Evolutionary conservation across 768 basidiomycete genomes (phyloP).

Genomic region (Auriculariales sp.): DNA sequence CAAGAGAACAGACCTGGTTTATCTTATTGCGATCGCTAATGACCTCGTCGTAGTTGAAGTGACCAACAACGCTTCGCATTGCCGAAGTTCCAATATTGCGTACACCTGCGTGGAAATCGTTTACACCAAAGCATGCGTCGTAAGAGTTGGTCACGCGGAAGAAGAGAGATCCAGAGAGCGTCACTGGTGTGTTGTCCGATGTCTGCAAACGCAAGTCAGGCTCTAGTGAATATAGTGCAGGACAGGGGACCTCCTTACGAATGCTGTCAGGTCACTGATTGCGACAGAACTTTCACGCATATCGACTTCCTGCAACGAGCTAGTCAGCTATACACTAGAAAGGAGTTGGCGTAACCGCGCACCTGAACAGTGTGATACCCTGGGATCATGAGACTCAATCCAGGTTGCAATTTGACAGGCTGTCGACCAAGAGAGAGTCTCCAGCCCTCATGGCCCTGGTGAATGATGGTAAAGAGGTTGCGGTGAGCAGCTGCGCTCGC

Average conservation of each 20-base stretch:
- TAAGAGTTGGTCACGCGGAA: conserved; percentile 37
- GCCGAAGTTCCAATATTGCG: conserved; percentile 39
- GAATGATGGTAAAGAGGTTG: conserved; percentile 31
- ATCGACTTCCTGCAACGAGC: conserved; percentile 19
- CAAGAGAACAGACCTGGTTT: conserved; percentile 24
- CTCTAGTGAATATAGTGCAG: neutral
- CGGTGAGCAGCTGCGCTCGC: too few species aligned
- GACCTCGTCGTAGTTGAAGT: conserved; percentile 22
- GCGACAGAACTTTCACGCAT: conserved; percentile 30
- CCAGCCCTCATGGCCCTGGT: conserved; percentile 41
- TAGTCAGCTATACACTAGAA: neutral
- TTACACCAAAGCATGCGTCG: conserved; percentile 37
- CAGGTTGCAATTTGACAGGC: conserved; percentile 30
- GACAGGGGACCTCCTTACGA: conserved; percentile 7
- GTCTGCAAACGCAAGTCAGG: neutral
- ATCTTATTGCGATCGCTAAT: conserved; percentile 40
- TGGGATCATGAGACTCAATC: conserved; percentile 31
- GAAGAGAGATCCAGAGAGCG: conserved; percentile 39
- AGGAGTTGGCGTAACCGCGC: neutral
- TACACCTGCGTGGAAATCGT: conserved; percentile 33
- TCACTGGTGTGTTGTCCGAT: conserved; percentile 27
- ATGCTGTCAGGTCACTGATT: conserved; percentile 18
- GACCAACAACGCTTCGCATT: conserved; percentile 37
- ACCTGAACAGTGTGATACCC: conserved; percentile 27
- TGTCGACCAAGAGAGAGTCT: conserved; percentile 32